phyloP scores from a whole-genome alignment of 2,329 filamentous ascomycete species.

The Canariomyces notabilis region DNA sequence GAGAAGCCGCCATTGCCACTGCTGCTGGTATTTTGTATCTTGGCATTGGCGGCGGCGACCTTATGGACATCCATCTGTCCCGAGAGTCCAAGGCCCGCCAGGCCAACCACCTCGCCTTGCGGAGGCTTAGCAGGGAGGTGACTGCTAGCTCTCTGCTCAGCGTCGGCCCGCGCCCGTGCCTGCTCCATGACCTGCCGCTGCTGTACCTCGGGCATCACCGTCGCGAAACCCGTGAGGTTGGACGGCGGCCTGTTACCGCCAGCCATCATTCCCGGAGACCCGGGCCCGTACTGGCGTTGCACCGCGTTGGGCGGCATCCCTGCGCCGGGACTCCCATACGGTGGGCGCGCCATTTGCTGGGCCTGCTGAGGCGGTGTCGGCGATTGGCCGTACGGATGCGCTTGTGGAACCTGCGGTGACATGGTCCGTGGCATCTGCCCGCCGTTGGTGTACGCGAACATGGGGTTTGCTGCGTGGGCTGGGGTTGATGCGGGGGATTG shows the following conservation, averaged over 20 bases:
- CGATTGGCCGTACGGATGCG: conserved; percentile 37
- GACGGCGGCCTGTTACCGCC: conserved; percentile 19
- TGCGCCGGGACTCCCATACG: conserved; percentile 27
- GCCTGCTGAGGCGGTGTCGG: conserved; percentile 30
- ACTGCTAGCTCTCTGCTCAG: conserved; percentile 32
- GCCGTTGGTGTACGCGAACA: conserved; percentile 42
- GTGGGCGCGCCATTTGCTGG: conserved; percentile 25
- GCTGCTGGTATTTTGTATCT: conserved; percentile 31
- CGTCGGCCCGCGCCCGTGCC: conserved; percentile 42
- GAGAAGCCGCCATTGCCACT: conserved; percentile 8
- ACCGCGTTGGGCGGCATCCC: conserved; percentile 26
- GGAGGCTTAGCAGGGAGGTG: conserved; percentile 30
- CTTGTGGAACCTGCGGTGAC: conserved; percentile 39
- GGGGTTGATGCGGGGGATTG: conserved; percentile 21
- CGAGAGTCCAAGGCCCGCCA: conserved; percentile 36
- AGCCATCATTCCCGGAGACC: conserved; percentile 30
- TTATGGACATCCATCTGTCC: conserved; percentile 33
- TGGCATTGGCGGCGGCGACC: conserved; percentile 34
- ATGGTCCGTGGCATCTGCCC: conserved; percentile 38
- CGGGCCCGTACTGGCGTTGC: conserved; percentile 31
- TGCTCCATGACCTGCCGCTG: conserved; percentile 49
- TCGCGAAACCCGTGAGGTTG: conserved; percentile 43
- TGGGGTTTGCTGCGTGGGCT: conserved; percentile 28
- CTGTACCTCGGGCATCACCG: conserved; percentile 45
- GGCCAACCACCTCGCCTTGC: conserved; percentile 40